Percentiles rank a stretch among this genome's conserved stretches.
phyloP scores from a whole-genome alignment of 352 stramenopile species.

The Pythium rhizo-oryzae region DNA sequence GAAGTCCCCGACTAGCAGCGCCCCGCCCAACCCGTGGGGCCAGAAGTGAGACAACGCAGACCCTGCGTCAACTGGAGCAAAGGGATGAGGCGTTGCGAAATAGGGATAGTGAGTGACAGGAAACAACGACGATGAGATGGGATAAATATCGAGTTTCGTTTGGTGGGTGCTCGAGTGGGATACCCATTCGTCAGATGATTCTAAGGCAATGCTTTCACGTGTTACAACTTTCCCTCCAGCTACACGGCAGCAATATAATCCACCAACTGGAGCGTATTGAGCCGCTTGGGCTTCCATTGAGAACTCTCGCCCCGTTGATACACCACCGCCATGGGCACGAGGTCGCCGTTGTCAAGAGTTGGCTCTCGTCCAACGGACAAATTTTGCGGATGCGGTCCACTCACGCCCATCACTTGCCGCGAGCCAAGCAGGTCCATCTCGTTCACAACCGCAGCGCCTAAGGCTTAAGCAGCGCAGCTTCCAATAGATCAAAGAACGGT shows the following conservation, averaged over 20 bases:
- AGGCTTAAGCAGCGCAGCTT: conserved; percentile 22
- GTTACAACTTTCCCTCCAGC: no score
- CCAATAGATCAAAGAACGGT: conserved; percentile 28
- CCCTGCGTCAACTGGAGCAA: not conserved
- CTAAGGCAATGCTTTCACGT: no score
- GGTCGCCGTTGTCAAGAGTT: not conserved
- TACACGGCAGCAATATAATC: no score
- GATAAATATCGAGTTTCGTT: no score
- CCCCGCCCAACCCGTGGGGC: conserved; percentile 40
- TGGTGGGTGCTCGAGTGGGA: no score
- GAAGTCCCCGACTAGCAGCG: conserved; percentile 20
- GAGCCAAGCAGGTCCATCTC: no score
- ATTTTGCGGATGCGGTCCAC: no score
- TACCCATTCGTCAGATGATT: no score
- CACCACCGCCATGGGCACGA: not conserved
- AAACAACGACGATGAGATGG: not conserved
- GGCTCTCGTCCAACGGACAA: not conserved
- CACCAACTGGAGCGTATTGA: no score
- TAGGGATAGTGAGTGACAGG: conserved; percentile 20
- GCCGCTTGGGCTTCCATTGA: not conserved
- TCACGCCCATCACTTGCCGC: no score
- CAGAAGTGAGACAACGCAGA: conserved; percentile 28
- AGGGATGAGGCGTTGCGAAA: conserved; percentile 1
- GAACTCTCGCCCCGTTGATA: no score
- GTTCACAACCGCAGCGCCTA: not conserved